Base-by-base conservation (phyloP, 1,139 yeast species). In the Suhomyces kunorum region DNA sequence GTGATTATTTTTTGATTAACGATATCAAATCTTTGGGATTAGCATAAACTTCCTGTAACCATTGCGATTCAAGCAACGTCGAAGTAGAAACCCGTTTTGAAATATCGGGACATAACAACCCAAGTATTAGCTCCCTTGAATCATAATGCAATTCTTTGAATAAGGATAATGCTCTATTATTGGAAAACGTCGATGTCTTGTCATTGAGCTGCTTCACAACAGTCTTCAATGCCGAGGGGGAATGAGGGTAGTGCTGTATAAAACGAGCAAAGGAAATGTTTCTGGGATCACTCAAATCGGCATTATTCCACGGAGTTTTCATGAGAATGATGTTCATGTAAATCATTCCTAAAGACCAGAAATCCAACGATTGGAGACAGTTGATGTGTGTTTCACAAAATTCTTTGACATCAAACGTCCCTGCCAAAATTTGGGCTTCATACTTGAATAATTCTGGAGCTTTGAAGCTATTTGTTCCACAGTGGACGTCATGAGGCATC, bases 381-480 rank as follows among this genome's bases (percentile, higher is more conserved):
- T 19, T 14, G 36, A 4, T 47, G 40, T 25, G 43, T 32, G 9
- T 39, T 36, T n/a, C 32, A 8, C 41, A 37, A 8, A 40, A 39
- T 12, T 42, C 33, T 8, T 34, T 32, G 12, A 29, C 37, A 16
- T 38, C 38, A 23, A 44, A 42, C 2, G 34, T 39, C 9, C 41
- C 48, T 11, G 43, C 42, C 1, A 34, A 34, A 8, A 53, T 36
- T 8, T 44, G 40, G 2, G 36, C 28, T 40, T 68, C 74, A 31
- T 55, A 53, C 12, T 52, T 47, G 46, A 68, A 72, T 29, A 76
- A 51, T 50, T 78, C 83, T 0, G 83, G 83, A 0, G 83, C 76
- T 50, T 76, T 78, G 55, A 76, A 78, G 14, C 79, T 71, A 26
- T 63, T 66, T 2, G 83, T 78, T 1, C 83, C 83, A 44, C 74